phyloP scores from a whole-genome alignment of 805 yeast genomes.

The Dipodascus geniculatus region DNA sequence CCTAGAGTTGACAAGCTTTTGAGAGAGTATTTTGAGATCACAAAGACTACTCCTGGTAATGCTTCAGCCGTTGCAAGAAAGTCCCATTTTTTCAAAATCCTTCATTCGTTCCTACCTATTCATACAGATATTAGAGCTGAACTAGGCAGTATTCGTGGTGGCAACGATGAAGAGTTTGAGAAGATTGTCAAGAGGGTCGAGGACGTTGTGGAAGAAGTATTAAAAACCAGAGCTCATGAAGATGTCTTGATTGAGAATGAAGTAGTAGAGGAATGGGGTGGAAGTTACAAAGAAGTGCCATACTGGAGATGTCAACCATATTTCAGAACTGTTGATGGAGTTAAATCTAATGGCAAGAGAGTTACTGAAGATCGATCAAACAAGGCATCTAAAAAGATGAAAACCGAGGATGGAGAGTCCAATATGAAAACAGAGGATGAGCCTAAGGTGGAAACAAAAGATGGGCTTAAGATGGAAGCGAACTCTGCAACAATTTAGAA shows the following conservation, averaged over 20 bases:
- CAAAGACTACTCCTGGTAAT: constrained; percentile 43
- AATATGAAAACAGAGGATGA: not conserved
- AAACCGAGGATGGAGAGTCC: not conserved
- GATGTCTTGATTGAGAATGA: constrained; percentile 50
- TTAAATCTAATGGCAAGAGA: constrained; percentile 24
- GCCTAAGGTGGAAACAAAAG: not conserved
- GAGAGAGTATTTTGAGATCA: constrained; percentile 82
- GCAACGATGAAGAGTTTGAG: constrained; percentile 39
- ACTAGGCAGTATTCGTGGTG: constrained; percentile 45
- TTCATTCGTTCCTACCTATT: constrained; percentile 66
- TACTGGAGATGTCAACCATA: constrained; percentile 97
- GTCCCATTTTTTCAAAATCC: constrained; percentile 78
- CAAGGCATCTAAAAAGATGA: not conserved
- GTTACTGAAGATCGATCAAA: constrained; percentile 1
- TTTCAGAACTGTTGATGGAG: constrained; percentile 82
- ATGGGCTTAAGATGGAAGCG: no score
- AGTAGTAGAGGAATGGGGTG: constrained; percentile 55
- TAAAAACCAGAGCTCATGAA: constrained; percentile 33
- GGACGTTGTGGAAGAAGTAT: constrained; percentile 44
- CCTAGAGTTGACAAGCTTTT: constrained; percentile 78
- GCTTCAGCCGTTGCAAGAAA: constrained; percentile 82
- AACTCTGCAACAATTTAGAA: no score
- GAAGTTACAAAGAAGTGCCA: constrained; percentile 68
- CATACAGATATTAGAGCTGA: constrained; percentile 70
- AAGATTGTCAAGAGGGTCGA: constrained; percentile 57